A percentile compares a stretch with the other conserved stretches of the same genome.
These are phyloP conservation scores for Acer yangbiense DNA, from an alignment of 345 rosid genomes.

Conservation along the genomic window DNA sequence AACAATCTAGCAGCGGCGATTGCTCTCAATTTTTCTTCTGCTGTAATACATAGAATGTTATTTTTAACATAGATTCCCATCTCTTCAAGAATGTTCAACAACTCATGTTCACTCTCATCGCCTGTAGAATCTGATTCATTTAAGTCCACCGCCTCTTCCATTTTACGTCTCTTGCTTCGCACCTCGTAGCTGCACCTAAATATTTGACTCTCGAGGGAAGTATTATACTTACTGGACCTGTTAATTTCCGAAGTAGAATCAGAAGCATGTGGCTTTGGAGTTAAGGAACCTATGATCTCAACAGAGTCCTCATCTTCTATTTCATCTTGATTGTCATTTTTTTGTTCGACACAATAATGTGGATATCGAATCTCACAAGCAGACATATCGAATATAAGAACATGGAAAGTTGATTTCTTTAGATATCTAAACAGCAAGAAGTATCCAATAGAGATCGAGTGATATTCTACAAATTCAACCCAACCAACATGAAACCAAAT, in stretches of 20 bases:
- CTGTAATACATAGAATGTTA: background rate
- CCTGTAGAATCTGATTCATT: background rate
- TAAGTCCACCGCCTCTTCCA: constrained; percentile 13
- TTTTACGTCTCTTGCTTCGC: constrained; percentile 8
- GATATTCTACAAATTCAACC: constrained; percentile 36
- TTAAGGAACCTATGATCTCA: no score
- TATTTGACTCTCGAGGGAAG: no score
- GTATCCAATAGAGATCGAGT: constrained; percentile 34
- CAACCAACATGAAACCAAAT: constrained; percentile 47
- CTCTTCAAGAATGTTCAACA: background rate
- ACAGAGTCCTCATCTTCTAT: no score
- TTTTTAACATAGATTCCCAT: background rate
- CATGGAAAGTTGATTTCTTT: constrained; percentile 36
- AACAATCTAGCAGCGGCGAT: background rate
- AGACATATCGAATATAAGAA: constrained; percentile 35
- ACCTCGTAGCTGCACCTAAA: background rate
- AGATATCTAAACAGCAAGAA: constrained; percentile 39
- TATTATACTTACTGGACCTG: no score
- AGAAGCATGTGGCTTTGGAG: no score
- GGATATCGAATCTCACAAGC: constrained; percentile 42
- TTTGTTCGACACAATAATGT: background rate
- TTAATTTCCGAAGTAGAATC: no score
- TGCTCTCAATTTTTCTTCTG: background rate
- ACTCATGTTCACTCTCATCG: background rate
- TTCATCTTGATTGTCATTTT: no score